Base-by-base conservation (phyloP, 2,329 filamentous ascomycete genomes). In the Dichotomopilus funicola region DNA sequence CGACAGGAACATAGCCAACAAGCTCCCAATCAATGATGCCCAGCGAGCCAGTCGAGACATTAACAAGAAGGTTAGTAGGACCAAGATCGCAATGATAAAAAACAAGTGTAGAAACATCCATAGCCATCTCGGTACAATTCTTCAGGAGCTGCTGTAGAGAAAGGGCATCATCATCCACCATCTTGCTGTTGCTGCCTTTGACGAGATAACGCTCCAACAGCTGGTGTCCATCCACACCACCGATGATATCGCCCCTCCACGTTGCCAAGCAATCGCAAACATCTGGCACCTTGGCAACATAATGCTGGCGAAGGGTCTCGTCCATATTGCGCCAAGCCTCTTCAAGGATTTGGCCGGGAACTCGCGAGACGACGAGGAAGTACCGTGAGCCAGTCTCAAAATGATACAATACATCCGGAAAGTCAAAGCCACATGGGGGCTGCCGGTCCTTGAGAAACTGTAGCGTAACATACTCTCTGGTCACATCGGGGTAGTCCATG, bases 1-100 rank as follows among this genome's bases (percentile, higher is more conserved):
- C 65, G 7, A 38, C 59, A 2, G 67, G 66, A n/a, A 69, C 58
- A 43, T 62, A 69, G 2, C 67, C 66, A 41, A 66, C 64, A 44
- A 59, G 61, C 51, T 70, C 67, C 66, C 64, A 69, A 45, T 69
- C 63, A 31, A 69, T 67, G 13, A 69, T 65, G 1, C 66, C 65
- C 27, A 70, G 53, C 4, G 48, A 59, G 2, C 62, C 51, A 12
- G 47, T 58, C 7, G 43, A 51, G 5, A 60, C 51, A 45, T 67
- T 61, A 12, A 68, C 62, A 49, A 71, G 57, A 44, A 70, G 59
- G 54, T 69, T 70, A 0, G 52, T 53, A 33, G 67, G 66, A 6
- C 64, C 67, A 44, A 70, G 60, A 58, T 70, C 63, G 46, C 61
- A 62, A 60, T 70, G 65, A 56, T 63, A 66, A 42, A 69, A 68